Conservation (phyloP, 179 eudicot species). For the Nepenthes alata region DNA sequence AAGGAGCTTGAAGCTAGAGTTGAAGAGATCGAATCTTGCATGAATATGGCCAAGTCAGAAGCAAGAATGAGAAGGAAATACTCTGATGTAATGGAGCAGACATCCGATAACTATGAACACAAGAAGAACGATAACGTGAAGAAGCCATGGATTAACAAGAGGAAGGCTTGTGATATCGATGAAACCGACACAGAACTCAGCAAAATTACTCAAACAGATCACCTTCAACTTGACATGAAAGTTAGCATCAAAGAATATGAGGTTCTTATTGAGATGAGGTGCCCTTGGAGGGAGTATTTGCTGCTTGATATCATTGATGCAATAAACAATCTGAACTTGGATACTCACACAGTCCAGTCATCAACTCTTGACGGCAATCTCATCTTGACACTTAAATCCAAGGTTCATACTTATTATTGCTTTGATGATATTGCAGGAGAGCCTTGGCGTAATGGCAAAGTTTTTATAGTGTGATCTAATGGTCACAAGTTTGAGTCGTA, state of each 20-base stretch:
- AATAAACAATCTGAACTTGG: constrained; percentile 37
- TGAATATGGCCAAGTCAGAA: constrained; percentile 22
- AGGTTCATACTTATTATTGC: constrained; percentile 29
- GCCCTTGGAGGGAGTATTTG: constrained; percentile 53
- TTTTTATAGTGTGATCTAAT: too few relatives aligned
- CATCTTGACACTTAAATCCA: constrained; percentile 37
- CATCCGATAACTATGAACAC: constrained; percentile 32
- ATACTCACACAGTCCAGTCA: constrained; percentile 53
- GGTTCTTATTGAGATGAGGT: constrained; percentile 38
- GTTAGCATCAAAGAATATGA: constrained; percentile 30
- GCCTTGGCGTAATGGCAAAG: too few relatives aligned
- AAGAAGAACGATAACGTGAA: constrained; percentile 6
- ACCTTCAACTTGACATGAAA: constrained; percentile 17
- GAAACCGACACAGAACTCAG: constrained; percentile 20
- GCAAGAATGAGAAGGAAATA: constrained; percentile 19
- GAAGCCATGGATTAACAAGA: constrained; percentile 24
- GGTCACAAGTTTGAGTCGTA: too few relatives aligned
- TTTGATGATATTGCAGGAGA: too few relatives aligned
- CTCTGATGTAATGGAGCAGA: constrained; percentile 30
- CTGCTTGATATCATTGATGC: constrained; percentile 51
- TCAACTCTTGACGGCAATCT: constrained; percentile 47
- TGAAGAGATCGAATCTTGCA: constrained; percentile 37
- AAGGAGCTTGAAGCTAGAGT: constrained; percentile 47
- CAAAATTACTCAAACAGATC: constrained; percentile 11
- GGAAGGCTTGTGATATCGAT: constrained; percentile 33